phyloP scores from a whole-genome alignment of 2,329 filamentous ascomycete species.

The Aspergillus pseudonomiae region DNA sequence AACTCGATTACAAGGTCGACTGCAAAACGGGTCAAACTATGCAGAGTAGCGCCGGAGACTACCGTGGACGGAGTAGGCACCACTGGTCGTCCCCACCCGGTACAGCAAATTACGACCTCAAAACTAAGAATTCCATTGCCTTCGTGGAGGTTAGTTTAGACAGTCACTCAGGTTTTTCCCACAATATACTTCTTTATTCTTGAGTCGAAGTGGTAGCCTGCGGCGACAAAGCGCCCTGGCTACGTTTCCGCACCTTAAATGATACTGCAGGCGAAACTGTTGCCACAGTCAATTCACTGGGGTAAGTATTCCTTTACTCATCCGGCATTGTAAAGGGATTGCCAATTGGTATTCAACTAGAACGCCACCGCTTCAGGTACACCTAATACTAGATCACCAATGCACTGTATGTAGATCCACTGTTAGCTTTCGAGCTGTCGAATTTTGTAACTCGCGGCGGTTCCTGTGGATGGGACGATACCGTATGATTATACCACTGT shows the following conservation, averaged over 20 bases:
- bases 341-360: conserved; percentile 2
- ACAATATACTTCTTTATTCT: not conserved
- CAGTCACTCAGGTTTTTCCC: not conserved
- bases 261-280: not conserved
- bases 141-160: not conserved
- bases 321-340: not conserved
- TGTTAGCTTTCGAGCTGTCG: not conserved
- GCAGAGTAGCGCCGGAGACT: conserved; percentile 9
- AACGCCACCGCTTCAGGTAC: conserved; percentile 6
- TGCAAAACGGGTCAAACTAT: not conserved
- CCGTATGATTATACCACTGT: not conserved
- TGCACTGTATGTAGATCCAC: not conserved
- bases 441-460: not conserved
- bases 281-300: not conserved
- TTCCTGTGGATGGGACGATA: not conserved
- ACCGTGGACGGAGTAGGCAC: not conserved
- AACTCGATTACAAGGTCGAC: conserved; percentile 7
- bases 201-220: not conserved
- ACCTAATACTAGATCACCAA: not conserved
- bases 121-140: not conserved
- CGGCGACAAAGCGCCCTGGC: not conserved
- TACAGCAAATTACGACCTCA: conserved; percentile 9
- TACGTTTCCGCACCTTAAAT: not conserved
- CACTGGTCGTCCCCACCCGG: conserved; percentile 7
- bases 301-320: not conserved